Evolutionary conservation across 805 yeast genomes (phyloP), one percentile per base, ranked within the genome.

Genomic region (Schwanniomyces vanrijiae): DNA sequence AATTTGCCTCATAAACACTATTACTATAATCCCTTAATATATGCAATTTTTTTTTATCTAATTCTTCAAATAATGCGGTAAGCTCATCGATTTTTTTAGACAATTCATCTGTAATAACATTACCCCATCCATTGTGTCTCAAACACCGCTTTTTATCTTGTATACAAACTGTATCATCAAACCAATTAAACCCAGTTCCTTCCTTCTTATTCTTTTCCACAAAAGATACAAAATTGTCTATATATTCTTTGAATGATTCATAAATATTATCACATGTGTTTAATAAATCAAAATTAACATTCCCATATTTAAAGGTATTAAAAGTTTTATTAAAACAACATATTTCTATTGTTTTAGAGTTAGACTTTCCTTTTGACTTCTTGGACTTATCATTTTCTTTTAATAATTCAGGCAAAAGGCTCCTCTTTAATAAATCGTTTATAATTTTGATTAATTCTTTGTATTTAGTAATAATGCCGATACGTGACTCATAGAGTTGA

Each of bases 141-240:
- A 58, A 58, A 58, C 90, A 84, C 53, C 80, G 82, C 45, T 76
- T 70, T 49, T 76, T 77, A 42, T 83, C 88, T 8, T 67, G 60
- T 5, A 81, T 56, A 54, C 89, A 84, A 1, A 78, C 42, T 7
- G 48, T 21, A 22, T 53, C 54, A 5, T 52, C 19, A 43, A 49
- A 48, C 58, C 53, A 44, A 56, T 47, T 41, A 18, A 43, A 37
- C 14, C 38, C 45, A 8, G 44, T 54, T 3, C 39, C 39, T 4
- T 55, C 60, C 10, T 43, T 50, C 4, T 54, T 58, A 11, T 48
- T 58, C 1, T 38, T 43, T 10, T 42, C n/a, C 37, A 43, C 44
- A 33, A 40, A 54, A 11, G 37, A 28, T 25, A 55, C 56, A 20
- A 55, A 40, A 2, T 58, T 50, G 4, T 54, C 52, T 7, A 55